Evolutionary conservation across 2,329 filamentous ascomycete species (phyloP).

Genomic region (Emmonsiellopsis sp.): DNA sequence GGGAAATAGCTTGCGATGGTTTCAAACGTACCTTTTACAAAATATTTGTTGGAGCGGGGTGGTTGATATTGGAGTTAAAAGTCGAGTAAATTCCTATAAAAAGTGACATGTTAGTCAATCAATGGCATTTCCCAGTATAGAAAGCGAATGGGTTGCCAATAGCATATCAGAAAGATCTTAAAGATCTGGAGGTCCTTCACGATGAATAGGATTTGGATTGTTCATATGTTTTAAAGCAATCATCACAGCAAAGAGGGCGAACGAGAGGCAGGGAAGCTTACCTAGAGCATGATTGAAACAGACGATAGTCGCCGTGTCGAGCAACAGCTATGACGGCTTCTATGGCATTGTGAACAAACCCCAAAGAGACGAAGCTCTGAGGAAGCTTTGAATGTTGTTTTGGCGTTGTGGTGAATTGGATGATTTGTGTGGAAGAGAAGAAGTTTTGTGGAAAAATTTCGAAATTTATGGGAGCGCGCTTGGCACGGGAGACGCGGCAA

Average conservation of each 20-base stretch:
- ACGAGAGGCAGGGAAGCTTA: background rate
- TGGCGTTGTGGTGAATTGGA: too few species aligned
- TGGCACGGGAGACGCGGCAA: too few species aligned
- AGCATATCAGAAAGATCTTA: conserved; percentile 48
- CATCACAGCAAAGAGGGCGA: conserved; percentile 22
- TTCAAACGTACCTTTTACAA: conserved; percentile 34
- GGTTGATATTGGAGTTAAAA: background rate
- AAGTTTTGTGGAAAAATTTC: too few species aligned
- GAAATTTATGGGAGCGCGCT: too few species aligned
- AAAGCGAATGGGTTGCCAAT: background rate
- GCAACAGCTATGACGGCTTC: too few species aligned
- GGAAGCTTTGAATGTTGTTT: too few species aligned
- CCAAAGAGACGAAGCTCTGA: too few species aligned
- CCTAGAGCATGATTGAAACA: background rate
- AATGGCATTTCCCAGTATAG: conserved; percentile 2
- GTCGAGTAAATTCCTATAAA: background rate
- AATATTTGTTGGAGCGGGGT: conserved; percentile 4
- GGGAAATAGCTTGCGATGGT: conserved; percentile 1
- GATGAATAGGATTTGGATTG: conserved; percentile 51
- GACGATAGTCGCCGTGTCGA: too few species aligned
- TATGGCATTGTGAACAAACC: too few species aligned
- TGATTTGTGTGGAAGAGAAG: too few species aligned
- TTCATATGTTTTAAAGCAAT: conserved; percentile 32
- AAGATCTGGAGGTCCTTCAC: conserved; percentile 43
- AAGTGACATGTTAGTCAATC: conserved; percentile 5